Evolutionary conservation across 352 stramenopile species (phyloP), one percentile per base, ranked within the genome.

Genomic region (Phytopythium helicoides): DNA sequence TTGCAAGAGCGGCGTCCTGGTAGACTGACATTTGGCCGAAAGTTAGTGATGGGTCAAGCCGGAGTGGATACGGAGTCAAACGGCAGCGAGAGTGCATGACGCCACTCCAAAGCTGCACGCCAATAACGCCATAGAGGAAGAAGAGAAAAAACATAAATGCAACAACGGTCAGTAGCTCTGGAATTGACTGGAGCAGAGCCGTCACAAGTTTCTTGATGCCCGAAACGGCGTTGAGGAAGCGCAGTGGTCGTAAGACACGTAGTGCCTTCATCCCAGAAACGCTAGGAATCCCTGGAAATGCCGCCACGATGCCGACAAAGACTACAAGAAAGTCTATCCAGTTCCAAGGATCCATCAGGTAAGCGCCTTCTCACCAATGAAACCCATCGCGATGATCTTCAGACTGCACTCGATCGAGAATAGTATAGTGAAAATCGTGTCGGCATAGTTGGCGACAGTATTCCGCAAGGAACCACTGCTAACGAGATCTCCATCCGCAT

Each of bases 281-380:
- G 38, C 63, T 73, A 1, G 66, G 64, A 42, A 80, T 69, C n/a
- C 69, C 74, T 5, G 75, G 72, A 4, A 82, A 53, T 11, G 63
- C 56, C 9, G 69, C 66, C 11, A 84, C 31, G 19, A 87, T 67
- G 2, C 81, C 86, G 22, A 87, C 71, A 37, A 77, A 68, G 1
- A 97, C 88, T 34, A 97, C 81, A 19, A 93, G 64, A 56, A 96
- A 95, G 59, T 97, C 89, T 34, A 97, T 77, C 56, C 86, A 83
- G 58, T 97, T 97, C 87, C 88, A 97, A 23, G 75, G 65, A 51
- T 96, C 76, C 58, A 78, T 80, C 7, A 95, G 62, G 58, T 96
- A 96, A 15, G 65, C 64, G 8, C 80, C 79, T 3, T 71, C 35
- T 86, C 79, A 21, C 69, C 53, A 36, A 87, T 62, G 38, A 87